Percentiles rank a stretch among this genome's conserved stretches.
Conservation (phyloP, 164 flowering plant genomes). For the Warburgia ugandensis region DNA sequence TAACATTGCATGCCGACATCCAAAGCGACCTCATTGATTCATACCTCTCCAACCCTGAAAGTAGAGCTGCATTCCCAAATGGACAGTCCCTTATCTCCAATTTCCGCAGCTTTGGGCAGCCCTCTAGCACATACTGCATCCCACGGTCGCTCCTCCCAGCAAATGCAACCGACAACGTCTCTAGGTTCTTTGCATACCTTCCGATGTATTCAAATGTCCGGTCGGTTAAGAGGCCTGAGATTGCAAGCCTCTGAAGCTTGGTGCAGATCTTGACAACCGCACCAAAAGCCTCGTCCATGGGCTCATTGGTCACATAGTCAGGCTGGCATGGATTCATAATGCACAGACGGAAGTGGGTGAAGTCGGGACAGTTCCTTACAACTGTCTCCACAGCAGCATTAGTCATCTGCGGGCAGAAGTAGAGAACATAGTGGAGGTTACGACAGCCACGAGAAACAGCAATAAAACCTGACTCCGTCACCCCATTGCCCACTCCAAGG, state of each 20-base stretch:
- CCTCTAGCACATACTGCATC: constrained; percentile 57
- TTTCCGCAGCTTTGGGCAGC: constrained; percentile 66
- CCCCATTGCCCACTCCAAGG: constrained; percentile 31
- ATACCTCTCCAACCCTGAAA: constrained; percentile 54
- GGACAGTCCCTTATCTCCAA: constrained; percentile 86
- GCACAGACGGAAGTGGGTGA: constrained; percentile 80
- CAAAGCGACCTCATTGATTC: constrained; percentile 82
- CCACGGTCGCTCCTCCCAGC: constrained; percentile 72
- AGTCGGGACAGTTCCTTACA: constrained; percentile 65
- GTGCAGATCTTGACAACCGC: constrained; percentile 60
- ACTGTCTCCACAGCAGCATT: constrained; percentile 66
- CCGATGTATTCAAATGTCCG: constrained; percentile 66
- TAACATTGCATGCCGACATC: constrained; percentile 80
- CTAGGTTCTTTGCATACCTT: constrained; percentile 57
- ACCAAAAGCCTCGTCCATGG: constrained; percentile 83
- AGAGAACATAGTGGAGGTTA: constrained; percentile 59
- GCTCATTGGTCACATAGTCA: constrained; percentile 54
- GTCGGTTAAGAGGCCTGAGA: constrained; percentile 76
- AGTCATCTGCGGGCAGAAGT: constrained; percentile 79
- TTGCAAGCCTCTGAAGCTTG: constrained; percentile 61
- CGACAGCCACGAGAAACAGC: constrained; percentile 73
- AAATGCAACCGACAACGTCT: constrained; percentile 77
- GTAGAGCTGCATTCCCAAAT: constrained; percentile 65
- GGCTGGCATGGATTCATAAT: constrained; percentile 64
- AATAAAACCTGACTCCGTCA: constrained; percentile 63